Evolutionary conservation across 805 yeast genomes (phyloP).

Genomic region (Suhomyces sp.): DNA sequence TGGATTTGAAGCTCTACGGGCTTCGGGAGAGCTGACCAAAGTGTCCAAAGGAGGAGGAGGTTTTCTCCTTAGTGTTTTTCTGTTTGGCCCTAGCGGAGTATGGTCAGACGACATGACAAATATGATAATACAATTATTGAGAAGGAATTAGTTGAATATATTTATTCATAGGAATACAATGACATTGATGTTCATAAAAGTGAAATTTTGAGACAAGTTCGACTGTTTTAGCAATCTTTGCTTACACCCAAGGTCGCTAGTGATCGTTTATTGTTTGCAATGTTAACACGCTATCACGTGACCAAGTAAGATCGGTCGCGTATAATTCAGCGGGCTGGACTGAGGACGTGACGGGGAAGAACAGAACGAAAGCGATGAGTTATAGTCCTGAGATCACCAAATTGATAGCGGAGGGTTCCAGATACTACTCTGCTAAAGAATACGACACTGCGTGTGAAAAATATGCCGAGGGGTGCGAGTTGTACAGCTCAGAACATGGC

Average conservation of each 20-base stretch:
- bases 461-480: conserved; percentile 73
- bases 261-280: neutral
- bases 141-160: neutral
- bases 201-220: neutral
- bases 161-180: neutral
- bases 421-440: conserved; percentile 59
- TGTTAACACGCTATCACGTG: neutral
- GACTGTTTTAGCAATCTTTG: neutral
- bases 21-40: neutral
- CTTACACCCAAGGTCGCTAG: neutral
- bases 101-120: neutral
- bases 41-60: conserved; percentile 22
- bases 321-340: neutral
- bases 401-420: conserved; percentile 60
- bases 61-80: conserved; percentile 18
- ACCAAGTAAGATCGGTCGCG: neutral
- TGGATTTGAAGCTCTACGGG: neutral
- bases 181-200: neutral
- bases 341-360: neutral
- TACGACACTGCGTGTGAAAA: conserved; percentile 66
- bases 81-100: neutral
- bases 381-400: conserved; percentile 44
- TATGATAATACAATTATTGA: neutral
- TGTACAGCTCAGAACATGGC: conserved; percentile 43
- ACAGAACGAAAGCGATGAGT: conserved; percentile 10